Evolutionary conservation across 495 filamentous ascomycete genomes (phyloP).

Genomic region (Parmelia sp.): DNA sequence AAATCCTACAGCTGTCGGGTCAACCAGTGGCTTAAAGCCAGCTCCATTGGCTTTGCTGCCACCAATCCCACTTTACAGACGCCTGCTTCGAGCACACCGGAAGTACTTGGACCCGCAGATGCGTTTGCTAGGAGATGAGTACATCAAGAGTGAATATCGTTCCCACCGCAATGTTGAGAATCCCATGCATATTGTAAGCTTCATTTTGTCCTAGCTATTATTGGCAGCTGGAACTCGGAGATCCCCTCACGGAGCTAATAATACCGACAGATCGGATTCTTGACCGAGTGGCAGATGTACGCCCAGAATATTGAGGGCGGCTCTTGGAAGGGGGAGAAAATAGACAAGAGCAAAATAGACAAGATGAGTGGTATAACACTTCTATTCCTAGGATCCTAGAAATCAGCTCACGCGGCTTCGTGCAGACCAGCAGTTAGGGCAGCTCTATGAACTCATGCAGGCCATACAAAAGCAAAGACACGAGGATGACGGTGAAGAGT

Average conservation of each 20-base stretch:
- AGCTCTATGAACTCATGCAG: slow-evolving; percentile 91
- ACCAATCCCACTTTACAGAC: slow-evolving; percentile 83
- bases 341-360: slow-evolving; percentile 43
- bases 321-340: slow-evolving; percentile 63
- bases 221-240: neutral
- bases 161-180: slow-evolving; percentile 78
- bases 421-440: slow-evolving; percentile 84
- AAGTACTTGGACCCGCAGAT: slow-evolving; percentile 64
- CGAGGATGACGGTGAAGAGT: slow-evolving; percentile 33
- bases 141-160: slow-evolving; percentile 86
- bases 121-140: slow-evolving; percentile 80
- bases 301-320: slow-evolving; percentile 86
- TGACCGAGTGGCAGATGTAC: slow-evolving; percentile 94
- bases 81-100: slow-evolving; percentile 79
- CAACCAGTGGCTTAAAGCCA: slow-evolving; percentile 48
- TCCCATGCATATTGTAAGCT: slow-evolving; percentile 77
- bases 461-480: slow-evolving; percentile 59
- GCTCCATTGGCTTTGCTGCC: slow-evolving; percentile 73
- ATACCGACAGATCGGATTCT: slow-evolving; percentile 70
- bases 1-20: slow-evolving; percentile 41
- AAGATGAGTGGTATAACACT: slow-evolving; percentile 87
- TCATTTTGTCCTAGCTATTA: neutral
- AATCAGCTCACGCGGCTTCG: slow-evolving; percentile 3
- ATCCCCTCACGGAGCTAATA: neutral
- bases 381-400: slow-evolving; percentile 1